Base-by-base conservation (phyloP, 768 basidiomycete species). In the Pleurotus cornucopiae region DNA sequence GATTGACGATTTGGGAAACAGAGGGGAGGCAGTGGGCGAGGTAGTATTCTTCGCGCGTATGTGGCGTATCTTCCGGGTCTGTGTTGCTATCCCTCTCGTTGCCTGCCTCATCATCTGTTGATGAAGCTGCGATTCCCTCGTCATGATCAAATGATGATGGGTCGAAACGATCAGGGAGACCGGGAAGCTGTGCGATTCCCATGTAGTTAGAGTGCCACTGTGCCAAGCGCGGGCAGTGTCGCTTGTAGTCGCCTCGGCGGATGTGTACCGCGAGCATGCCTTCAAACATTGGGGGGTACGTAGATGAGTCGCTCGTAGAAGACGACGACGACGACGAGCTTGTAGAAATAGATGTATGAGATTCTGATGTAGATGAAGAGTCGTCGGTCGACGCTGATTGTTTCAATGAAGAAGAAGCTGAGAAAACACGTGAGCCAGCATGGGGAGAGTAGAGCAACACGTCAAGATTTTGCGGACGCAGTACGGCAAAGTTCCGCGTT, bases 181-280 rank as follows among this genome's bases (percentile, higher is more conserved):
- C 66, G 0, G 76, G 70, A 44, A 75, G 72, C 20, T 74, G 71
- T 61, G 80, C 81, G 37, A 83, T 69, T 9, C 82, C 82, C 70
- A 79, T 79, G 62, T 77, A 85, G 0, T 60, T 56, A 0, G 74
- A 60, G 41, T 66, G 63, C 79, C 78, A 80, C 4, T 65, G 57
- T 1, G 75, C 73, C 37, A 85, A 73, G 39, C 79, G 76, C 1
- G 71, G 69, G 58, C 84, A 85, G 60, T 84, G 83, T 1, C 77
- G 70, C 26, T 66, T 73, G 61, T 79, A 85, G 57, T 85, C 84
- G 4, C 84, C 84, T 1, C 82, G 71, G 5, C 83, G 76, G 41
- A 78, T 71, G 52, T 85, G 83, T 6, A 85, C 56, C 1, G 84
- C 84, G 11, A 85, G 63, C 12, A 83, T 69, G 2, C 77, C 79